phyloP scores from a whole-genome alignment of 495 filamentous ascomycete species.

The Terfezia boudieri region DNA sequence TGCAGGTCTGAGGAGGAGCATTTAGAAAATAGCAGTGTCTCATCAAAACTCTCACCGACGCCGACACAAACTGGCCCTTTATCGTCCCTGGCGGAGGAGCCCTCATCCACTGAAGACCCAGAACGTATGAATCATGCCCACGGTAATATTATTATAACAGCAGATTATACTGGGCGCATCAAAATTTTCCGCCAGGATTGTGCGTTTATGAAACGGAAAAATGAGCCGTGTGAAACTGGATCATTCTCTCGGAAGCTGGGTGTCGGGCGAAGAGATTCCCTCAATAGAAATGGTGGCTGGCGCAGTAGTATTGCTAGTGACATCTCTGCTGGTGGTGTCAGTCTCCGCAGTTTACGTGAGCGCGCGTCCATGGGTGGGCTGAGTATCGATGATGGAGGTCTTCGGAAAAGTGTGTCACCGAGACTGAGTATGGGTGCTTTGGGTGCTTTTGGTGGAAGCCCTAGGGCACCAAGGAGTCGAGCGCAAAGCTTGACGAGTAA shows the following conservation, averaged over 20 bases:
- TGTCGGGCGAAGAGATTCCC: constrained; percentile 19
- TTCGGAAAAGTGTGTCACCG: constrained; percentile 13
- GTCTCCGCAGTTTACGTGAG: constrained; percentile 4
- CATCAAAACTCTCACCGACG: not conserved
- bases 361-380: not conserved
- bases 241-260: constrained; percentile 59
- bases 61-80: not conserved
- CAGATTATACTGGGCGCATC: constrained; percentile 69
- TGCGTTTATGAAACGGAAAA: constrained; percentile 36
- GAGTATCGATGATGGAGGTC: constrained; percentile 25
- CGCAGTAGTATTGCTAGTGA: constrained; percentile 16
- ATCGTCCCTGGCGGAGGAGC: not conserved
- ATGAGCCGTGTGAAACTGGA: constrained; percentile 44
- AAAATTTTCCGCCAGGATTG: constrained; percentile 93
- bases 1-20: constrained; percentile 41
- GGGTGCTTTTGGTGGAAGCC: not conserved
- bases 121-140: constrained; percentile 51
- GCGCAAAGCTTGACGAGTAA: not conserved
- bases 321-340: constrained; percentile 1
- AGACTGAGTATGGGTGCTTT: constrained; percentile 4
- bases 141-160: constrained; percentile 82
- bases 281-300: constrained; percentile 34
- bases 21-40: constrained; percentile 14
- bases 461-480: not conserved
- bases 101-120: constrained; percentile 23